Percentiles rank a stretch among this genome's conserved stretches.
Conservation (phyloP, 495 filamentous ascomycete species). For the Aspergillus leporis region DNA sequence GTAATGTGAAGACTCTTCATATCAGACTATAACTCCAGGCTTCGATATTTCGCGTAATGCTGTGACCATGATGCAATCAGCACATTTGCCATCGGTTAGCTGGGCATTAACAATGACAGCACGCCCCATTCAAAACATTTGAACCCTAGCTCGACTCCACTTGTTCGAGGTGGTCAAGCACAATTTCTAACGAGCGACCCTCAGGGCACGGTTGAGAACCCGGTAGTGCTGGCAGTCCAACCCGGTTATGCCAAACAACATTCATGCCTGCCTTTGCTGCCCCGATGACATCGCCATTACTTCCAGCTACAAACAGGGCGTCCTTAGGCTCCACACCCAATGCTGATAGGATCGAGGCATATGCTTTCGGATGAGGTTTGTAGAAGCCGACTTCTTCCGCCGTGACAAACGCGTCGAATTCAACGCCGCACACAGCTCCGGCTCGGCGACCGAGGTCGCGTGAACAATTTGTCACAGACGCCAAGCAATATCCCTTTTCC, state of each 20-base stretch:
- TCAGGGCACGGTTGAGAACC: constrained; percentile 16
- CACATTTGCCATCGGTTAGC: not conserved
- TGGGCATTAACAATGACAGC: not conserved
- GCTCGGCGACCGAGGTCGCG: constrained; percentile 26
- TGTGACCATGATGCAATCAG: too few species aligned
- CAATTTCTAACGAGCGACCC: constrained; percentile 1
- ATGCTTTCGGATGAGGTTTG: constrained; percentile 31
- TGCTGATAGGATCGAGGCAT: constrained; percentile 20
- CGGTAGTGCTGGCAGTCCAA: constrained; percentile 20
- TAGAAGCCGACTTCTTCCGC: constrained; percentile 37
- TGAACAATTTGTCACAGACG: constrained; percentile 35
- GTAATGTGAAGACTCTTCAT: too few species aligned
- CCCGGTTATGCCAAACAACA: constrained; percentile 40
- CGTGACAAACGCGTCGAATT: constrained; percentile 29
- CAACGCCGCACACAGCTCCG: constrained; percentile 12
- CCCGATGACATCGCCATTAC: constrained; percentile 35
- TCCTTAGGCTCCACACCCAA: constrained; percentile 26
- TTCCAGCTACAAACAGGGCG: constrained; percentile 35
- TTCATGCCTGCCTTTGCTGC: constrained; percentile 31
- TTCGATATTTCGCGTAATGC: too few species aligned
- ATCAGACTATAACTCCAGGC: too few species aligned
- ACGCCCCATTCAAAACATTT: not conserved
- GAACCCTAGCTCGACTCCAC: not conserved
- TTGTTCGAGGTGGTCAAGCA: not conserved
- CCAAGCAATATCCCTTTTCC: constrained; percentile 24